Evolutionary conservation across 805 yeast genomes (phyloP).

Genomic region (Lipomyces starkeyi): DNA sequence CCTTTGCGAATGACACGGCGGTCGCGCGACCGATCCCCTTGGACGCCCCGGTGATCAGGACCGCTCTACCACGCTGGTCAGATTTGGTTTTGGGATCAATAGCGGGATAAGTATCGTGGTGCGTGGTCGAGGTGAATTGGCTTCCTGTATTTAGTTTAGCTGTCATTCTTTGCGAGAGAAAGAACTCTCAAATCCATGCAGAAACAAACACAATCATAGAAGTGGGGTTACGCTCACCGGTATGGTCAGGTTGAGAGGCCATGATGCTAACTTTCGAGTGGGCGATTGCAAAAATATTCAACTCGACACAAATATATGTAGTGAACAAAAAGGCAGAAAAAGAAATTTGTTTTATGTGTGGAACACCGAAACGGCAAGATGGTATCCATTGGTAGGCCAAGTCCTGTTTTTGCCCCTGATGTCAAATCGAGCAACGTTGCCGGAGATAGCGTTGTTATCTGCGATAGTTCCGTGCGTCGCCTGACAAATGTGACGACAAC

Average conservation of each 20-base stretch:
- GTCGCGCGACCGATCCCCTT: conserved; percentile 19
- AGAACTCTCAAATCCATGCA: conserved; percentile 3
- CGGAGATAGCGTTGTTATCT: no score
- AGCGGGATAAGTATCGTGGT: conserved; percentile 7
- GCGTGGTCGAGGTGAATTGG: conserved; percentile 4
- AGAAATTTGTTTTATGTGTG: conserved; percentile 3
- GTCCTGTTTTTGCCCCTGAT: not conserved
- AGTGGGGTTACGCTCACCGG: conserved; percentile 7
- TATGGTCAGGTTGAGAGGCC: conserved; percentile 9
- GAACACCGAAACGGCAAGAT: not conserved
- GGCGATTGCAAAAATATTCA: conserved; percentile 1
- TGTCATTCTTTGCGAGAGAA: conserved; percentile 2
- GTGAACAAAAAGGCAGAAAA: not conserved
- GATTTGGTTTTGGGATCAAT: conserved; percentile 8
- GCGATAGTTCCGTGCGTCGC: no score
- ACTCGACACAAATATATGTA: not conserved
- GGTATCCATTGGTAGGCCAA: not conserved
- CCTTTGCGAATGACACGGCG: conserved; percentile 17
- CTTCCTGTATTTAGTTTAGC: conserved; percentile 9
- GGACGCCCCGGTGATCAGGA: conserved; percentile 24
- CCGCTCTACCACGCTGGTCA: conserved; percentile 5
- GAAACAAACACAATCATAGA: conserved; percentile 2
- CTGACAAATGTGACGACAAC: no score
- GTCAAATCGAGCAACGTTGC: conserved; percentile 3
- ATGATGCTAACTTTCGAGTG: conserved; percentile 4